phyloP scores from a whole-genome alignment of 441 rosid genomes.

The Eutrema salsugineum region DNA sequence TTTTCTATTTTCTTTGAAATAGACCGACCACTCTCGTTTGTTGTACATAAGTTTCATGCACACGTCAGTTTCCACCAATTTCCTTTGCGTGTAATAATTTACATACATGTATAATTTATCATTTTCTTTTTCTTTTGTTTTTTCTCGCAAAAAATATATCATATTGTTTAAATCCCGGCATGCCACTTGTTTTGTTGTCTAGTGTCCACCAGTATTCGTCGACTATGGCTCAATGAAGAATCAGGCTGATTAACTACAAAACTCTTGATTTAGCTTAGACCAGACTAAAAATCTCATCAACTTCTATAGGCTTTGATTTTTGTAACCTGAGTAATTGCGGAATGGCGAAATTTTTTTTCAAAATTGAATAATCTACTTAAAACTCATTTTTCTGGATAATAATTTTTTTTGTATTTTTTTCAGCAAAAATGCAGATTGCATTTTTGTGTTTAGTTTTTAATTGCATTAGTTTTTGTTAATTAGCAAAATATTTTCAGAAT shows the following conservation, averaged over 20 bases:
- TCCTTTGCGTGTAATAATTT: constrained; percentile 16
- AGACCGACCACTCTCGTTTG: constrained; percentile 6
- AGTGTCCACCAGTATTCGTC: not conserved
- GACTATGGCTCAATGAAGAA: not conserved
- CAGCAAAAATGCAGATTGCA: no score
- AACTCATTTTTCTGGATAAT: no score
- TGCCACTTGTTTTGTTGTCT: not conserved
- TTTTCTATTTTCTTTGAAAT: not conserved
- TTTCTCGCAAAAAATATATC: no score
- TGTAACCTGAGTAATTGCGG: no score
- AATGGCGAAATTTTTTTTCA: no score
- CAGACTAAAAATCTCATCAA: not conserved
- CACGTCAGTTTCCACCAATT: constrained; percentile 24
- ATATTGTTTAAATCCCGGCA: not conserved
- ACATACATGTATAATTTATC: not conserved
- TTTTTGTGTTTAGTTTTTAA: no score
- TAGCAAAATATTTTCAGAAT: no score
- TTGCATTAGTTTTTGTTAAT: no score
- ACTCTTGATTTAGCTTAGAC: not conserved
- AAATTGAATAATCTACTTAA: no score
- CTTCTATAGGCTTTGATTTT: no score
- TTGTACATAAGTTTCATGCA: not conserved
- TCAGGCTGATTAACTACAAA: not conserved
- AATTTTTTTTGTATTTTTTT: no score
- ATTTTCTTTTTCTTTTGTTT: no score